Evolutionary conservation across 352 stramenopile species (phyloP).

Genomic region (Hyaloperonospora arabidopsidis): DNA sequence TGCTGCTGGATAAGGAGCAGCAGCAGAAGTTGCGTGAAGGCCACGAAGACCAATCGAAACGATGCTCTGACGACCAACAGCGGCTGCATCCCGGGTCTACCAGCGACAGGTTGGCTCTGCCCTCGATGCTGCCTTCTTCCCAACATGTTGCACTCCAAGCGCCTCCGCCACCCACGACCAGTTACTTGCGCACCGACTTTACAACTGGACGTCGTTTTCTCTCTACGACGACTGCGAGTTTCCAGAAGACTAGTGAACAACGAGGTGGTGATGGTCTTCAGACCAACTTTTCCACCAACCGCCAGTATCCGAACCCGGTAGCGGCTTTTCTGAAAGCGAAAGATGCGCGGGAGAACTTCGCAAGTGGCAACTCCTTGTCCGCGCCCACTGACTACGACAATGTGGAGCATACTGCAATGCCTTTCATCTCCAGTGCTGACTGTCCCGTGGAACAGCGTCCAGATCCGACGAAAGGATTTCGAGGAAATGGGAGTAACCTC

Average conservation of each 20-base stretch:
- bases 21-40: slow-evolving; percentile 34
- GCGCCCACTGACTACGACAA: slow-evolving; percentile 34
- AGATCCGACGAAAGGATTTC: slow-evolving; percentile 24
- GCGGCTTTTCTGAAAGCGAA: slow-evolving; percentile 19
- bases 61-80: not conserved
- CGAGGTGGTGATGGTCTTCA: slow-evolving; percentile 26
- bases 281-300: slow-evolving; percentile 41
- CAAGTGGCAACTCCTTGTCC: slow-evolving; percentile 12
- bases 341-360: slow-evolving; percentile 2
- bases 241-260: slow-evolving; percentile 5
- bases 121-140: slow-evolving; percentile 22
- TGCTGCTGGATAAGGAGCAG: slow-evolving; percentile 55
- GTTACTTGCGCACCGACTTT: slow-evolving; percentile 39
- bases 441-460: slow-evolving; percentile 10
- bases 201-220: slow-evolving; percentile 14
- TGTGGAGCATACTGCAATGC: slow-evolving; percentile 25
- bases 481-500: slow-evolving; percentile 37
- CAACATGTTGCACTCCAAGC: slow-evolving; percentile 16
- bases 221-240: slow-evolving; percentile 5
- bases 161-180: slow-evolving; percentile 23
- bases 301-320: slow-evolving; percentile 15
- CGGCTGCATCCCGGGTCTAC: slow-evolving; percentile 9
- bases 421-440: slow-evolving; percentile 31
- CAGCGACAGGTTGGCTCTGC: slow-evolving; percentile 20
- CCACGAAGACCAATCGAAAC: not conserved